Base-by-base conservation (phyloP, 345 rosid species). In the Noccaea bulbosa region DNA sequence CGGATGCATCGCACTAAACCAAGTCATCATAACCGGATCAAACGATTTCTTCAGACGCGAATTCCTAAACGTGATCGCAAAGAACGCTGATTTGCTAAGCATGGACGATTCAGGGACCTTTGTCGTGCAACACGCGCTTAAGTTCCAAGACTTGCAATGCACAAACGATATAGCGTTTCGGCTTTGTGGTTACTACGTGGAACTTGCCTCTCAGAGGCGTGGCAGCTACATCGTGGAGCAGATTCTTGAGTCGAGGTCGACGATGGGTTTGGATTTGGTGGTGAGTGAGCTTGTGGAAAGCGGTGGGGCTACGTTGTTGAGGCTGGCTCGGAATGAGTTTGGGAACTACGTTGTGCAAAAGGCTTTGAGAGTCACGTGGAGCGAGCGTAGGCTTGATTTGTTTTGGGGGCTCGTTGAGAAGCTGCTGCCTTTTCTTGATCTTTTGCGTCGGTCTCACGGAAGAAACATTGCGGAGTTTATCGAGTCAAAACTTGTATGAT, bases 1-100 rank as follows among this genome's bases (percentile, higher is more conserved):
- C 58, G 58, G 58, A 15, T 53, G 58, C 20, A 32, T 53, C 5
- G 58, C 58, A n/a, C 58, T 53, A 30, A 53, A 53, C 58, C 37
- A 53, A n/a, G 15, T 53, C 20, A 53, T 53, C 20, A 53, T 53
- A 32, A 53, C 11, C 58, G 39, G 4, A 14, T 32, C 58, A 32
- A 53, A 53, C 1, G 6, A n/a, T 53, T 0, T n/a, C 11, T n/a
- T 32, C 17, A n/a, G 20, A 32, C 0, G 12, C 4, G 6, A 4
- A 7, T 53, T 53, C 6, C 6, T 53, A 12, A 1, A n/a, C 6
- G 6, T 7, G 12, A 32, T 53, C 2, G 20, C 39, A 15, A 17
- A 53, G 0, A 53, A 53, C 39, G 20, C 20, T 53, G 38, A 30
- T 32, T 53, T 38, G 58, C 5, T 53, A 32, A 53, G 58, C 38